phyloP scores from a whole-genome alignment of 805 yeast genomes.

The Kodamaea jinghongensis region DNA sequence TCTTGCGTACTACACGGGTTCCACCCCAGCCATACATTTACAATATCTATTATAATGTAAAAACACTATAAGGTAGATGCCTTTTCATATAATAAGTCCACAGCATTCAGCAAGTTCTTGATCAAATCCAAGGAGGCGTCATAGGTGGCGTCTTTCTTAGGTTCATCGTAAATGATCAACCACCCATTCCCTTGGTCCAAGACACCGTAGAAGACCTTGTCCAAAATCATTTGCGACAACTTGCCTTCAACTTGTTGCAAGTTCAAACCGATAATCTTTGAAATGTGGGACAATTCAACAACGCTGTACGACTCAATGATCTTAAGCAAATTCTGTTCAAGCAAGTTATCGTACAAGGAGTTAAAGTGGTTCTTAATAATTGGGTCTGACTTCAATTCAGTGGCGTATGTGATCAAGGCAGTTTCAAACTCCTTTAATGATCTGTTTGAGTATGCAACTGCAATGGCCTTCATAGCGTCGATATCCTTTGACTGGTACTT shows the following conservation, averaged over 20 bases:
- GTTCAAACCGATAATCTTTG: conserved; percentile 84
- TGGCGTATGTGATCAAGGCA: conserved; percentile 67
- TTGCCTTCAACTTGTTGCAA: conserved; percentile 89
- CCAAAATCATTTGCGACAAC: conserved; percentile 93
- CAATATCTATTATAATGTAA: too few relatives aligned
- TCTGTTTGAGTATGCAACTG: conserved; percentile 85
- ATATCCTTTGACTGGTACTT: conserved; percentile 81
- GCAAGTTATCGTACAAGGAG: conserved; percentile 86
- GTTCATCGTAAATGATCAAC: conserved; percentile 88
- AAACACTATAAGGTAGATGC: conserved; percentile 48
- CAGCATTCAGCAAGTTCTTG: conserved; percentile 81
- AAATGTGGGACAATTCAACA: conserved; percentile 89
- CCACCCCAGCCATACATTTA: too few relatives aligned
- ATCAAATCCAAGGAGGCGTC: conserved; percentile 84
- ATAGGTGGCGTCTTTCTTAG: conserved; percentile 83
- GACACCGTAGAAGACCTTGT: conserved; percentile 92
- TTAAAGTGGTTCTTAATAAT: conserved; percentile 89
- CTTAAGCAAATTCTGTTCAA: conserved; percentile 90
- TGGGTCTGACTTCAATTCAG: conserved; percentile 79
- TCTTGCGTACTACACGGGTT: too few relatives aligned
- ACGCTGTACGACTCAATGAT: conserved; percentile 95
- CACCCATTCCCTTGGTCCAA: conserved; percentile 98
- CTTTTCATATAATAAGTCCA: conserved; percentile 89
- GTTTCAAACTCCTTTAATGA: conserved; percentile 87
- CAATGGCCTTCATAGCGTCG: conserved; percentile 94